These are phyloP conservation scores for Saccharum spontaneum DNA, from an alignment of 176 grass and related monocot genomes.

Conservation along the genomic window DNA sequence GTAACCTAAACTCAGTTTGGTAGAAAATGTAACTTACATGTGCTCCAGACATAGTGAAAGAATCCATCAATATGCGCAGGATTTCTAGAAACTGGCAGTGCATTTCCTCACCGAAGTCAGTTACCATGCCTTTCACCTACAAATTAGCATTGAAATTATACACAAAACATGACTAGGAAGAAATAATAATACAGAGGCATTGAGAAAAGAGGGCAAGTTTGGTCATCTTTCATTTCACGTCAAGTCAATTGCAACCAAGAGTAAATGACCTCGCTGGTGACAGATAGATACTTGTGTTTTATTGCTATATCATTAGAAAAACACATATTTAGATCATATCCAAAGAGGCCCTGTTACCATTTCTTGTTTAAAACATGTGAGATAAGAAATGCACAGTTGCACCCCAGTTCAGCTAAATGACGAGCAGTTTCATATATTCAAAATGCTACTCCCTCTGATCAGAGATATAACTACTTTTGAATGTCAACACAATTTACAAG, in stretches of 20 bases:
- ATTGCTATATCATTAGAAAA: neutral
- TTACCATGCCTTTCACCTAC: slow-evolving; percentile 97
- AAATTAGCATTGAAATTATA: slow-evolving; percentile 23
- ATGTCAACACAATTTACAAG: neutral
- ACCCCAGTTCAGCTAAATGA: neutral
- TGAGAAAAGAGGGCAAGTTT: slow-evolving; percentile 2
- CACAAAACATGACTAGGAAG: slow-evolving; percentile 19
- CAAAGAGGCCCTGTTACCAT: neutral
- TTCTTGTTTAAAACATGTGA: neutral
- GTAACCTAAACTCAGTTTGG: slow-evolving; percentile 1
- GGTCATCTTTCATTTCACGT: neutral
- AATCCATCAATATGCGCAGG: slow-evolving; percentile 97
- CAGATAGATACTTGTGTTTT: slow-evolving; percentile 2
- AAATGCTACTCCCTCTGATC: neutral
- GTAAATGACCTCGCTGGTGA: neutral
- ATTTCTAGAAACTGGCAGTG: slow-evolving; percentile 99
- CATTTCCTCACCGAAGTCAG: slow-evolving; percentile 94
- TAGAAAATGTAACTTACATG: slow-evolving; percentile 48
- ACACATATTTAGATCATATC: neutral
- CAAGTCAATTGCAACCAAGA: neutral
- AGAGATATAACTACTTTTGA: neutral
- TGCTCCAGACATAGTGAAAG: slow-evolving; percentile 73
- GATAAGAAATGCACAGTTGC: slow-evolving; percentile 6
- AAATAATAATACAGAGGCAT: neutral
- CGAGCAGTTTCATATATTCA: neutral